Evolutionary conservation across 345 rosid genomes (phyloP), one percentile per base, ranked within the genome.

Genomic region (Citrus australasica): DNA sequence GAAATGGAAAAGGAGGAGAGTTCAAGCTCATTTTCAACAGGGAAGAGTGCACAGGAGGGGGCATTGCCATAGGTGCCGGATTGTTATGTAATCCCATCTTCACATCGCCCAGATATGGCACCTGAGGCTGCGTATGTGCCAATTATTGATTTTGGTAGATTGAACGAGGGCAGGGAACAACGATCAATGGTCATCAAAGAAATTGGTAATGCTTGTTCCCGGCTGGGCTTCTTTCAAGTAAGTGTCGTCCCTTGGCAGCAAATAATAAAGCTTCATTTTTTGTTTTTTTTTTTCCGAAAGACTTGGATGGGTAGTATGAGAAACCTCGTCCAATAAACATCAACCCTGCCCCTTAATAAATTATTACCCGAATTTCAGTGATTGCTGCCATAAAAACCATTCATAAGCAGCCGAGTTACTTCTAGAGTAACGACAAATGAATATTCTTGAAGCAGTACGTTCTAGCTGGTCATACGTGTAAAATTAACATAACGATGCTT

Each of bases 221-320:
- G 22, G 4, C 30, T 74, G 24, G 94, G 94, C 40, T 90, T 90
- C 80, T 90, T 91, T 71, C 91, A 87, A 66, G 96, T 91, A 82
- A 83, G 77, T 21, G 13, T 14, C 32, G n/a, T 22, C 22, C n/a
- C 4, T 11, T 42, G 51, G 16, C 16, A 42, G 16, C 51, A 42
- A 11, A 8, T 42, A 42, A 42, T 11, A 11, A 11, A 42, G 16
- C 51, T 42, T 42, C 51, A 40, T 9, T 9, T 38, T 33, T 33
- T 0, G 4, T 5, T 38, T 38, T 37, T 38, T 38, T 38, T 38
- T 38, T 7, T 2, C 2, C 13, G 46, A 40, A 40, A 40, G 51
- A 3, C 51, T 11, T 42, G 51, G 16, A 42, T 42, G 51, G 51
- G 4, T 3, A 42, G 16, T 42, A 11, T 42, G 51, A 42, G 16